Conservation (phyloP, 1,139 yeast species). For the Pneumocystis murina region DNA sequence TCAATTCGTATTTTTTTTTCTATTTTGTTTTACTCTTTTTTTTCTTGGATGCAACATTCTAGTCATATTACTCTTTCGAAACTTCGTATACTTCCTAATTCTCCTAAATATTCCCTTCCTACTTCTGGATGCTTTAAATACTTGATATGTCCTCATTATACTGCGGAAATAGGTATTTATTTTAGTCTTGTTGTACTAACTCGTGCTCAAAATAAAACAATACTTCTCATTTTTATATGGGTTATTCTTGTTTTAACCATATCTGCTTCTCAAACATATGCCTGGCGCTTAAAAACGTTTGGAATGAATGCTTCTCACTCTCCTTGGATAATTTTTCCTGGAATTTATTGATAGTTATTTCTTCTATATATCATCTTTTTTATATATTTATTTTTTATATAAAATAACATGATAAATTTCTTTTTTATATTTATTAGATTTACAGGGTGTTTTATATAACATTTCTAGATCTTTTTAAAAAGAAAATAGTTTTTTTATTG, state of each 20-base stretch:
- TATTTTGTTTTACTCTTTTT: slow-evolving; percentile 26
- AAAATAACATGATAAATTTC: not conserved
- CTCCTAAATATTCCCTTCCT: slow-evolving; percentile 54
- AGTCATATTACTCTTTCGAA: slow-evolving; percentile 48
- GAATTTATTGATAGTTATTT: slow-evolving; percentile 2
- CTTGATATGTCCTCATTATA: slow-evolving; percentile 65
- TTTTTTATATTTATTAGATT: not conserved
- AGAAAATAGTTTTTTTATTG: too few species aligned
- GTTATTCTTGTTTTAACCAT: slow-evolving; percentile 3
- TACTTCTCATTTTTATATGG: slow-evolving; percentile 8
- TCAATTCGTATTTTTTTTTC: slow-evolving; percentile 9
- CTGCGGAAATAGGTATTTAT: slow-evolving; percentile 60
- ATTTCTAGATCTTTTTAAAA: too few species aligned
- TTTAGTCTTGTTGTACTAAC: slow-evolving; percentile 22
- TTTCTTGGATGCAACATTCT: slow-evolving; percentile 41
- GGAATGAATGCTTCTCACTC: slow-evolving; percentile 3
- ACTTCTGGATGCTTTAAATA: slow-evolving; percentile 34
- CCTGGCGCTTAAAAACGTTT: slow-evolving; percentile 4
- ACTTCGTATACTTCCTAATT: slow-evolving; percentile 20
- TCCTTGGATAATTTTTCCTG: slow-evolving; percentile 7
- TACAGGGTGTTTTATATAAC: not conserved
- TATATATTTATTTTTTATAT: not conserved
- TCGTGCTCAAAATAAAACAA: not conserved
- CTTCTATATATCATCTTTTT: not conserved
- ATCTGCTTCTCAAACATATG: slow-evolving; percentile 6